Conservation (phyloP, 1,284 basidiomycete genomes). For the Cutaneotrichosporon dermatis region DNA sequence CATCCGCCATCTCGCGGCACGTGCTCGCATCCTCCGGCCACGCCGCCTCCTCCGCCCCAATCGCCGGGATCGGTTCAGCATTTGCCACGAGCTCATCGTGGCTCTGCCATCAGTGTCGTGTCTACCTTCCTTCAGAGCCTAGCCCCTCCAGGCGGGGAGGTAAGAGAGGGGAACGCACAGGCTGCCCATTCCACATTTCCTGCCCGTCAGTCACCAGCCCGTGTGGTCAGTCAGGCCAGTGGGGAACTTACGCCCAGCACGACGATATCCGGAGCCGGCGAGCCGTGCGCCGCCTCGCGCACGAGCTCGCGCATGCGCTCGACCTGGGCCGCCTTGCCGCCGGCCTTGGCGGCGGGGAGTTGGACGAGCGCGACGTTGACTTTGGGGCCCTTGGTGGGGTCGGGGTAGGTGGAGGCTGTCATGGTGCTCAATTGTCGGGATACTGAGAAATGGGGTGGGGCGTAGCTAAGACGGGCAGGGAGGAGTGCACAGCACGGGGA, state of each 20-base stretch:
- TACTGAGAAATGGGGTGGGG: too few species aligned
- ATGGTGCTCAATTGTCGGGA: too few species aligned
- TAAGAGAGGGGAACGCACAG: not conserved
- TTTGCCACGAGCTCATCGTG: constrained; percentile 9
- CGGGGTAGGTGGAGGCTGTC: not conserved
- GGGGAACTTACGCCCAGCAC: constrained; percentile 11
- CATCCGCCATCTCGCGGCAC: constrained; percentile 67
- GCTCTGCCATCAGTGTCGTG: not conserved
- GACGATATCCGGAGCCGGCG: constrained; percentile 3
- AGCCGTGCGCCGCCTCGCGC: constrained; percentile 3
- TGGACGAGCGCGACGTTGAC: constrained; percentile 14
- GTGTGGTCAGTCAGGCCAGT: not conserved
- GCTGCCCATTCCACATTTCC: constrained; percentile 18
- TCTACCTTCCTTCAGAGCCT: too few species aligned
- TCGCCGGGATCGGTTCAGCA: constrained; percentile 10
- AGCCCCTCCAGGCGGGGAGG: too few species aligned
- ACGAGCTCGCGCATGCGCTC: constrained; percentile 15
- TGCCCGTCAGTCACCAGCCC: not conserved
- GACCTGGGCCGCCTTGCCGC: constrained; percentile 2
- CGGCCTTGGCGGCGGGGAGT: constrained; percentile 6
- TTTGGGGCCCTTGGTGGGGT: constrained; percentile 1
- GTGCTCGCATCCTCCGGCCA: constrained; percentile 49
- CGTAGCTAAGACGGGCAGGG: too few species aligned
- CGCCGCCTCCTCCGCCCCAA: not conserved
- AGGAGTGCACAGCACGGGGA: too few species aligned